These are phyloP conservation scores for Neofusicoccum kwambonambiense DNA, from an alignment of 2,329 filamentous ascomycete genomes.

Conservation along the genomic window DNA sequence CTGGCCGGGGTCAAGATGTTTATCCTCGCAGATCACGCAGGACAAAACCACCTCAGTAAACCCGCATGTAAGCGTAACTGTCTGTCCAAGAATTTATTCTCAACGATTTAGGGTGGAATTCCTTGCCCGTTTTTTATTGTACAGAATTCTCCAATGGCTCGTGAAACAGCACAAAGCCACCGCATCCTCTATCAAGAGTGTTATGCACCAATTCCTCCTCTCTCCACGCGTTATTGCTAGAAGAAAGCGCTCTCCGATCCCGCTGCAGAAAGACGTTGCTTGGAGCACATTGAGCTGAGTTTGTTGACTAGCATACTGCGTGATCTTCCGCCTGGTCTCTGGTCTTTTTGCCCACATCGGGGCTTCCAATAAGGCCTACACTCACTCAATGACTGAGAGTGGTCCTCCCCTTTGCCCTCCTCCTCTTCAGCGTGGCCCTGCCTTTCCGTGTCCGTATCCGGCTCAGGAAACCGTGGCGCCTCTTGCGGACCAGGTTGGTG, in stretches of 20 bases:
- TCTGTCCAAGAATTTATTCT: not conserved
- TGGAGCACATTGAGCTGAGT: not conserved
- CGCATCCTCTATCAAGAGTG: too few relatives aligned
- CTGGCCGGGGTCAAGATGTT: not conserved
- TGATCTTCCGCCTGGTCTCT: too few relatives aligned
- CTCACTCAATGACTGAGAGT: conserved; percentile 12
- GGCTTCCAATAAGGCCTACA: not conserved
- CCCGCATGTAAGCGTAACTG: too few relatives aligned
- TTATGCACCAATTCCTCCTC: too few relatives aligned
- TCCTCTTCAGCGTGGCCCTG: conserved; percentile 53
- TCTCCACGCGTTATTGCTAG: too few relatives aligned
- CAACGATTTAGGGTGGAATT: not conserved
- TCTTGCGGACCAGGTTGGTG: conserved; percentile 59
- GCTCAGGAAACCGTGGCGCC: conserved; percentile 60
- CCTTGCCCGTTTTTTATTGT: not conserved
- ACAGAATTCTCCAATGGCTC: not conserved
- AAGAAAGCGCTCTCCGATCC: too few relatives aligned
- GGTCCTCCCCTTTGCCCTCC: conserved; percentile 52
- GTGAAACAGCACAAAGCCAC: too few relatives aligned
- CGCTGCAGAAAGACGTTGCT: not conserved
- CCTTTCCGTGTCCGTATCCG: conserved; percentile 55
- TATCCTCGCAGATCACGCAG: not conserved
- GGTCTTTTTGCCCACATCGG: not conserved
- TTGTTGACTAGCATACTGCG: too few relatives aligned
- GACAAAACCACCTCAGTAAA: too few relatives aligned